Percentiles rank a stretch among this genome's conserved stretches.
Evolutionary conservation across 352 stramenopile species (phyloP).

Genomic region (Phytophthora litchii): DNA sequence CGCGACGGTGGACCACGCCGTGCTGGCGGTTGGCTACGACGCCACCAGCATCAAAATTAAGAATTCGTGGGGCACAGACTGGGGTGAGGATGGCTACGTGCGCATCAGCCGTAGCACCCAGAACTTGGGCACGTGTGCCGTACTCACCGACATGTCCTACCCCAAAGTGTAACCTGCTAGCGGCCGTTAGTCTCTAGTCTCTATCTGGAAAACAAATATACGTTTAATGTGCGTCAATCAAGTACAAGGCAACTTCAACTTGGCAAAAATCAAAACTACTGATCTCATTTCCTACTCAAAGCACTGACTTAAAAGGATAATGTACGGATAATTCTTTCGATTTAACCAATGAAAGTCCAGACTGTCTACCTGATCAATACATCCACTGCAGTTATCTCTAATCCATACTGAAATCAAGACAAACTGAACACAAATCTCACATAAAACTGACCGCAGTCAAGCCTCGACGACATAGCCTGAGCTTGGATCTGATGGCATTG

Average conservation of each 20-base stretch:
- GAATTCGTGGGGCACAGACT: conserved; percentile 97
- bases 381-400: background rate
- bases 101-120: conserved; percentile 83
- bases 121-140: conserved; percentile 55
- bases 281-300: too few species aligned
- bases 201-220: conserved; percentile 22
- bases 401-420: background rate
- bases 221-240: conserved; percentile 13
- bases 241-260: conserved; percentile 12
- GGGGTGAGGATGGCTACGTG: conserved; percentile 95
- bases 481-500: conserved; percentile 27
- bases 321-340: background rate
- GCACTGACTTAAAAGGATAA: too few species aligned
- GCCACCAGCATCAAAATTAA: conserved; percentile 93
- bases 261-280: too few species aligned
- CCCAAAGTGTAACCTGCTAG: conserved; percentile 38
- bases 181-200: background rate
- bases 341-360: background rate
- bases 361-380: too few species aligned
- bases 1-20: conserved; percentile 95
- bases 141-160: conserved; percentile 61
- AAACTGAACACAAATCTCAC: conserved; percentile 4
- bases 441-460: conserved; percentile 15
- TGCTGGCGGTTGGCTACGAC: conserved; percentile 96
- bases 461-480: conserved; percentile 18